Conservation (phyloP, 192 early-diverging fungal genomes). For the Helicostylum pulchrum region DNA sequence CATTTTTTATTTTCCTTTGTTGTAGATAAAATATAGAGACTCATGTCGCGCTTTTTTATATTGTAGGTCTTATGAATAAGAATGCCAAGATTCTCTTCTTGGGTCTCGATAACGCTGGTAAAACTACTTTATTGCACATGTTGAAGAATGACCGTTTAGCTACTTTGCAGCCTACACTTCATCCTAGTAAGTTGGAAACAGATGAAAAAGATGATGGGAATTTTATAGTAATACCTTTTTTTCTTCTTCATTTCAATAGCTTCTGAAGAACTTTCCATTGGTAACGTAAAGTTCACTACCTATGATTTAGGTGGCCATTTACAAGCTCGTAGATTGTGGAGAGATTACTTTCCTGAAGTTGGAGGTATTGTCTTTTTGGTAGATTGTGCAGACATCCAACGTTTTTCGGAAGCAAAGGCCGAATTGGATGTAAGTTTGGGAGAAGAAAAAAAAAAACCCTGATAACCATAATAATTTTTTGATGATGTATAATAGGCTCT, state of each 20-base stretch:
- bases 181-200: constrained; percentile 76
- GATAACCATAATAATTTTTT: constrained; percentile 2
- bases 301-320: constrained; percentile 97
- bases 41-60: neutral
- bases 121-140: constrained; percentile 99
- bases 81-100: constrained; percentile 99
- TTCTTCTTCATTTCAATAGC: constrained; percentile 41
- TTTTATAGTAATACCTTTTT: neutral
- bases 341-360: constrained; percentile 98
- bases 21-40: neutral
- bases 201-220: neutral
- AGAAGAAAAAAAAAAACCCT: neutral
- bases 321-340: constrained; percentile 97
- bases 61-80: constrained; percentile 93
- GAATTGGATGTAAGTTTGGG: constrained; percentile 82
- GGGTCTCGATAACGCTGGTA: constrained; percentile 89
- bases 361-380: constrained; percentile 98
- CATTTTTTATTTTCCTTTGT: neutral
- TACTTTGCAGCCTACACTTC: constrained; percentile 90
- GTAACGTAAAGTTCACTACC: constrained; percentile 95
- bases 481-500: constrained; percentile 56
- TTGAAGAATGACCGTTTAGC: constrained; percentile 98
- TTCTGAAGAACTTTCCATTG: constrained; percentile 96
- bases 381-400: constrained; percentile 80
- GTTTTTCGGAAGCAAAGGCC: constrained; percentile 88